phyloP scores from a whole-genome alignment of 495 filamentous ascomycete species.

The Hapsidospora chrysogenum region DNA sequence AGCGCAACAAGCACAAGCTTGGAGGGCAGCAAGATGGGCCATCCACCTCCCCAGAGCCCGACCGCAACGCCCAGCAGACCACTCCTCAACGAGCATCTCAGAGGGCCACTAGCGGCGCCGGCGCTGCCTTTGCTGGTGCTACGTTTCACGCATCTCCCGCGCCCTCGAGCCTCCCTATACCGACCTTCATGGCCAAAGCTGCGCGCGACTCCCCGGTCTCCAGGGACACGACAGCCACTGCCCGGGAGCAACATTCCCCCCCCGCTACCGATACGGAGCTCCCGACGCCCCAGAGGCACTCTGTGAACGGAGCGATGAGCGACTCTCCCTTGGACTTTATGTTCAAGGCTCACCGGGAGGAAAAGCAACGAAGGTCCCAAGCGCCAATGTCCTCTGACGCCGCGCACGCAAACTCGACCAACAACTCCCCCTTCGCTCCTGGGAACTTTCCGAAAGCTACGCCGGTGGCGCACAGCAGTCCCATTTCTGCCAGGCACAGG shows the following conservation, averaged over 20 bases:
- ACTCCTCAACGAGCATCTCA: constrained; percentile 15
- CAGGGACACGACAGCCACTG: constrained; percentile 13
- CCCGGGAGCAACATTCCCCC: constrained; percentile 19
- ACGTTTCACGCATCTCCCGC: constrained; percentile 94
- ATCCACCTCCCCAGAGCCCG: constrained; percentile 16
- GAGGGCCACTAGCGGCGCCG: constrained; percentile 19
- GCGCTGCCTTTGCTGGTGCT: constrained; percentile 70
- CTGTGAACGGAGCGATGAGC: constrained; percentile 18
- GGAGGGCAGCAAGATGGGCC: constrained; percentile 14
- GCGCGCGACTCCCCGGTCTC: constrained; percentile 42
- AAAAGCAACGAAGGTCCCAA: constrained; percentile 53
- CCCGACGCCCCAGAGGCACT: constrained; percentile 18
- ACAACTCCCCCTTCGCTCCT: no score
- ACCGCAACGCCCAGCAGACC: constrained; percentile 19
- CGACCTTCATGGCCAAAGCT: constrained; percentile 77
- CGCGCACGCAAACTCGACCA: no score
- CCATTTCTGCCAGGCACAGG: background rate
- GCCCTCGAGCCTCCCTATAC: constrained; percentile 81
- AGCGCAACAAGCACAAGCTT: constrained; percentile 14
- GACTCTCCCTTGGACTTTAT: constrained; percentile 76
- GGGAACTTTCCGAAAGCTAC: constrained; percentile 34
- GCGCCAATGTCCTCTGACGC: no score
- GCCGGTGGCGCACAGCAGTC: constrained; percentile 11
- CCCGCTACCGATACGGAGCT: constrained; percentile 23
- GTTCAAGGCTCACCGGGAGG: constrained; percentile 69